These are phyloP conservation scores for Artemisia tridentata DNA, from an alignment of 129 eudicot species.

Conservation along the genomic window DNA sequence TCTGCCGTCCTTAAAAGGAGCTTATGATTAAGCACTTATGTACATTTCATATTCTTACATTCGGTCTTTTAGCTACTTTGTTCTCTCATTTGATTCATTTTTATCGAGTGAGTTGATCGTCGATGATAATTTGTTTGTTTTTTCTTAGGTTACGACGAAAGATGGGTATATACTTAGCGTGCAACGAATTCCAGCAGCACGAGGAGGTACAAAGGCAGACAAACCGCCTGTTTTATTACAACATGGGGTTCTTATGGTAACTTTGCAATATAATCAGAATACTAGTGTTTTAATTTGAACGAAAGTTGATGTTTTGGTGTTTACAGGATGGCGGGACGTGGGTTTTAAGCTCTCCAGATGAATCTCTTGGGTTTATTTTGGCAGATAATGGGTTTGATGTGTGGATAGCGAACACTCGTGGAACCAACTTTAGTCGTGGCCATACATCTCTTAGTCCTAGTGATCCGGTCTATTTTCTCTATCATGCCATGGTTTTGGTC, in stretches of 20 bases:
- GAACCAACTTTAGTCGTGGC: conserved; percentile 64
- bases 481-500: neutral
- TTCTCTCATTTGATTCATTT: too few species aligned
- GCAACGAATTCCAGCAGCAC: conserved; percentile 65
- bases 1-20: too few species aligned
- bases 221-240: conserved; percentile 75
- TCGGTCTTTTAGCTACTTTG: neutral
- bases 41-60: neutral
- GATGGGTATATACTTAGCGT: conserved; percentile 84
- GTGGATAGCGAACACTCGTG: conserved; percentile 78
- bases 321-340: conserved; percentile 72
- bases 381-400: conserved; percentile 76
- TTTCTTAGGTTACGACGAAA: conserved; percentile 67
- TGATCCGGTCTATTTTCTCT: conserved; percentile 43
- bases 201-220: conserved; percentile 33
- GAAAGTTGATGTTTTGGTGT: neutral
- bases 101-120: too few species aligned
- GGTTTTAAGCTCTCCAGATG: conserved; percentile 55
- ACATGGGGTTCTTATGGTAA: conserved; percentile 75
- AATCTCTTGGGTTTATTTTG: conserved; percentile 64
- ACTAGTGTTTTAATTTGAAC: neutral
- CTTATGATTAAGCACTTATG: too few species aligned
- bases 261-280: neutral
- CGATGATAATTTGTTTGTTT: conserved; percentile 2
- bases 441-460: conserved; percentile 65